Evolutionary conservation across 2,329 filamentous ascomycete species (phyloP).

Genomic region (Teratosphaeria gauchensis): DNA sequence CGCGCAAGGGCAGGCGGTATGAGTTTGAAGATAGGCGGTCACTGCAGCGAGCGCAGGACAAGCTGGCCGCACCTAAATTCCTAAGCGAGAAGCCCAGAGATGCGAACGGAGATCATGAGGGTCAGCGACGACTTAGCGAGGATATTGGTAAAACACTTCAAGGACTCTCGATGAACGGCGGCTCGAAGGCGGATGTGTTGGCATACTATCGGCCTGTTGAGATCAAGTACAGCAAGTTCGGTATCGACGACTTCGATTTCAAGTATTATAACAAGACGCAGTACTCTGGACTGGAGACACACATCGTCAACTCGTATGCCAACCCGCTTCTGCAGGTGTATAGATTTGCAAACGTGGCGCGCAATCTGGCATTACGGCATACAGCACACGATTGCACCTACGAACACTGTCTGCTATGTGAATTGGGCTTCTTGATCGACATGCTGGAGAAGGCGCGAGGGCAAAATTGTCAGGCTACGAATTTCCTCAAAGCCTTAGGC

Average conservation of each 20-base stretch:
- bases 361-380: constrained; percentile 82
- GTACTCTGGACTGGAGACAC: constrained; percentile 88
- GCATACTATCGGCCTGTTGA: constrained; percentile 88
- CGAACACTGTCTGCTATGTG: constrained; percentile 80
- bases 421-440: constrained; percentile 90
- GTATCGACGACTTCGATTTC: constrained; percentile 99
- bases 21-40: constrained; percentile 51
- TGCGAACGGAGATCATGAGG: constrained; percentile 31
- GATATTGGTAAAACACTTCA: constrained; percentile 58
- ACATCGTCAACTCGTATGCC: constrained; percentile 93
- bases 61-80: constrained; percentile 75
- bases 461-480: constrained; percentile 91
- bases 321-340: constrained; percentile 87
- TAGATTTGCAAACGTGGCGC: constrained; percentile 77
- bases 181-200: constrained; percentile 70
- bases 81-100: constrained; percentile 79
- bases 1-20: constrained; percentile 63
- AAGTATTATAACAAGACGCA: constrained; percentile 90
- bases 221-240: constrained; percentile 98
- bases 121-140: constrained; percentile 34
- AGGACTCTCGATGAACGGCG: constrained; percentile 59
- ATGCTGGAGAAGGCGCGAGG: constrained; percentile 96
- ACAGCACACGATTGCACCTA: constrained; percentile 74
- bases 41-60: constrained; percentile 48
- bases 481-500: constrained; percentile 82